A percentile compares a stretch with the other conserved stretches of the same genome.
phyloP scores from a whole-genome alignment of 208 protist species.

The Willaertia magna region DNA sequence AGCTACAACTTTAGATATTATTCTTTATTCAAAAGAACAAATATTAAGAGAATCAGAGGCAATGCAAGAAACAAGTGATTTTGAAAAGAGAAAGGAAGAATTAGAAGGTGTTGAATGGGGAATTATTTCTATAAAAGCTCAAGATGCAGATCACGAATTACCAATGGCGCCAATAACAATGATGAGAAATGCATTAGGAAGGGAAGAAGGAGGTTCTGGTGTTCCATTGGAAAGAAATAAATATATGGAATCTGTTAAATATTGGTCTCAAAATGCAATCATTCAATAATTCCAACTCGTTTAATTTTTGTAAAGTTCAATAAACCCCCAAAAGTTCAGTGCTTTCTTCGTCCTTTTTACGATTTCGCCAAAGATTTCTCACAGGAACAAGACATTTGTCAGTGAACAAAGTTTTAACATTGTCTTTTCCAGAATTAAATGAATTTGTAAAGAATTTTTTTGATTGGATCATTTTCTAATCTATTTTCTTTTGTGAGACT shows the following conservation, averaged over 20 bases:
- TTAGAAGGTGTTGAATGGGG: conserved; percentile 31
- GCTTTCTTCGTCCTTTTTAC: too few relatives aligned
- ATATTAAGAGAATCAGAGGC: conserved; percentile 34
- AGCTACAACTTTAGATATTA: conserved; percentile 33
- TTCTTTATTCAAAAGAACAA: conserved; percentile 40
- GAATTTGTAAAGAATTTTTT: too few relatives aligned
- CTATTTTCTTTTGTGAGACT: too few relatives aligned
- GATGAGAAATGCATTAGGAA: conserved; percentile 50
- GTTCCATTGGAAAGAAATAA: conserved; percentile 12
- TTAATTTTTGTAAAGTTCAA: too few relatives aligned
- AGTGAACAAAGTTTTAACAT: too few relatives aligned
- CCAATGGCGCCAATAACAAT: conserved; percentile 60
- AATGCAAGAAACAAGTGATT: conserved; percentile 2
- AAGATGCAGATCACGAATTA: conserved; percentile 34
- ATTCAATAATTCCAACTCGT: too few relatives aligned
- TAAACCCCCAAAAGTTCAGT: too few relatives aligned
- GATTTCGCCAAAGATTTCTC: too few relatives aligned
- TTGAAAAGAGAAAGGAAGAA: neutral
- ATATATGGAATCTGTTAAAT: conserved; percentile 13
- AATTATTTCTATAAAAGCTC: conserved; percentile 39
- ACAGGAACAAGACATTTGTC: too few relatives aligned
- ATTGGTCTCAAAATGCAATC: conserved; percentile 14
- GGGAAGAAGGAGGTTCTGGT: conserved; percentile 33
- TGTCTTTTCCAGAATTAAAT: too few relatives aligned
- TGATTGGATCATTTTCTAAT: too few relatives aligned